These are phyloP conservation scores for Picochlorum sp. DNA, from an alignment of 139 green algal species.

Conservation along the genomic window DNA sequence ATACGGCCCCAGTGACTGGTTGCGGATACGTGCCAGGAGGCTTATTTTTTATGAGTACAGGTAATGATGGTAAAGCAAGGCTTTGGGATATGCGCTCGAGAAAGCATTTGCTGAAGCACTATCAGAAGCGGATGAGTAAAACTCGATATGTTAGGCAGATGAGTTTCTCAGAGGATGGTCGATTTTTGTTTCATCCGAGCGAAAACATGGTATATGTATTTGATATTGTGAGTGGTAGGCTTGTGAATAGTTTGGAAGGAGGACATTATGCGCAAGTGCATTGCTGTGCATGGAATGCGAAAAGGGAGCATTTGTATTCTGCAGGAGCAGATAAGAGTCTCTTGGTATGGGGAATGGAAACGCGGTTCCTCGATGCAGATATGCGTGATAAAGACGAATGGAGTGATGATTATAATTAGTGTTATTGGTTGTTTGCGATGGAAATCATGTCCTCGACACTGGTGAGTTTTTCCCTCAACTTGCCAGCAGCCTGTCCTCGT, in stretches of 20 bases:
- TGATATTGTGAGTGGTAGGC: slow-evolving; percentile 40
- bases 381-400: slow-evolving; percentile 35
- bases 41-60: slow-evolving; percentile 52
- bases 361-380: background rate
- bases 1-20: slow-evolving; percentile 37
- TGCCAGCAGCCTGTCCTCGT: slow-evolving; percentile 36
- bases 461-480: slow-evolving; percentile 56
- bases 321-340: slow-evolving; percentile 54
- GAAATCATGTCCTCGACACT: slow-evolving; percentile 49
- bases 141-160: slow-evolving; percentile 44
- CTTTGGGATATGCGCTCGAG: slow-evolving; percentile 60
- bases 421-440: slow-evolving; percentile 8
- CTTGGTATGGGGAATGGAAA: slow-evolving; percentile 50
- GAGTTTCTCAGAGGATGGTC: slow-evolving; percentile 45
- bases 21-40: slow-evolving; percentile 56
- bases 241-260: slow-evolving; percentile 20
- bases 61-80: slow-evolving; percentile 60
- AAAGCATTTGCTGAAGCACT: slow-evolving; percentile 60
- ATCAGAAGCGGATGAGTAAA: slow-evolving; percentile 48
- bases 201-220: slow-evolving; percentile 55
- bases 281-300: slow-evolving; percentile 22
- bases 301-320: slow-evolving; percentile 58
- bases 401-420: slow-evolving; percentile 32
- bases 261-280: slow-evolving; percentile 31
- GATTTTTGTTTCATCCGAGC: slow-evolving; percentile 61